phyloP scores from a whole-genome alignment of 441 rosid species.

The Metrosideros polymorpha region DNA sequence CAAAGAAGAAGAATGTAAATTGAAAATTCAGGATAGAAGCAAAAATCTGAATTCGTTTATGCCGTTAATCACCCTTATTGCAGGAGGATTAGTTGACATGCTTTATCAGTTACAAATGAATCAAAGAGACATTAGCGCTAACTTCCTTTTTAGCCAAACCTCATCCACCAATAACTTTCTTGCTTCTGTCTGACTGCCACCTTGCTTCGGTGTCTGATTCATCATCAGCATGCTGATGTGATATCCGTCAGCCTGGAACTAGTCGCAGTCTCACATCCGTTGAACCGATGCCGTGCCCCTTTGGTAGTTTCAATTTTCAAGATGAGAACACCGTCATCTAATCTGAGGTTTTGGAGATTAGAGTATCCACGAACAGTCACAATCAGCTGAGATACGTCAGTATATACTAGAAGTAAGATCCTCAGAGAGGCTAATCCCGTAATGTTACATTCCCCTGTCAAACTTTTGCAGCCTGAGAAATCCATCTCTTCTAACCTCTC shows the following conservation, averaged over 20 bases:
- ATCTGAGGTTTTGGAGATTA: not conserved
- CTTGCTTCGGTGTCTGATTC: not conserved
- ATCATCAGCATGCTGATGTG: not conserved
- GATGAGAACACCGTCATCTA: not conserved
- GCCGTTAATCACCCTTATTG: not conserved
- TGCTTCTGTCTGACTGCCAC: not conserved
- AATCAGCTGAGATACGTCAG: not conserved
- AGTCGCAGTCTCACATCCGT: not conserved
- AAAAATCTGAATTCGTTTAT: not conserved
- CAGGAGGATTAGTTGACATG: not conserved
- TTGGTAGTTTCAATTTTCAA: rapidly evolving
- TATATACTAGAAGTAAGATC: not conserved
- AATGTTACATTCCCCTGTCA: not conserved
- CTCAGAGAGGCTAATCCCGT: not conserved
- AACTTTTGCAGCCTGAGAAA: not conserved
- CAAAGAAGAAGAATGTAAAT: not conserved
- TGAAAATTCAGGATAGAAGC: not conserved
- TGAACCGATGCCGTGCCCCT: not conserved
- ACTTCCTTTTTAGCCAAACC: not conserved
- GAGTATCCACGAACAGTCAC: not conserved
- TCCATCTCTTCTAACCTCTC: not conserved
- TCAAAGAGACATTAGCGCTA: not conserved
- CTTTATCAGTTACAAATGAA: not conserved
- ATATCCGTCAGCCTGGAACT: not conserved
- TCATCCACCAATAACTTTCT: not conserved